These are phyloP conservation scores for Myriosclerotinia duriaeana DNA, from an alignment of 2,329 filamentous ascomycete genomes.

Conservation along the genomic window DNA sequence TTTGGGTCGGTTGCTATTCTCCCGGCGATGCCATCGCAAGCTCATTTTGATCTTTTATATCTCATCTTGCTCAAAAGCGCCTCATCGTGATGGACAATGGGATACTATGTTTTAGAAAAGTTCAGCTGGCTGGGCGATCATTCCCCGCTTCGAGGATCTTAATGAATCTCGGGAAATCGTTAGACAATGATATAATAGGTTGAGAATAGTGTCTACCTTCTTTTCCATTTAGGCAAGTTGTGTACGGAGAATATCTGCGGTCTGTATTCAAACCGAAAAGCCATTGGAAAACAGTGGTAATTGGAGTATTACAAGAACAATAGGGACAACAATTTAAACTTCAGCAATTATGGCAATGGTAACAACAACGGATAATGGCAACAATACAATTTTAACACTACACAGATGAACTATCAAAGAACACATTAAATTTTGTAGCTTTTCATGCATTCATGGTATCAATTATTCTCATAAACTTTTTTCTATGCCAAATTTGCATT, in stretches of 20 bases:
- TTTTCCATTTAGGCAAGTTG: neutral
- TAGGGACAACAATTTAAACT: neutral
- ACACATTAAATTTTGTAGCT: neutral
- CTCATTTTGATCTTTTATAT: neutral
- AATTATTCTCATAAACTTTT: slow-evolving; percentile 7
- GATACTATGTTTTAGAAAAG: neutral
- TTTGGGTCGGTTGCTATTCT: neutral
- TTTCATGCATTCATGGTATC: slow-evolving; percentile 9
- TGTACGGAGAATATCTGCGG: neutral
- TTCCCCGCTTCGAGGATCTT: neutral
- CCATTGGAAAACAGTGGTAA: neutral
- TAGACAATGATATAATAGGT: too few species aligned
- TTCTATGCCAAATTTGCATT: neutral
- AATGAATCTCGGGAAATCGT: neutral
- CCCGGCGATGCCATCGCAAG: too few species aligned
- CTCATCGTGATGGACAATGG: neutral
- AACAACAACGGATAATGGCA: neutral
- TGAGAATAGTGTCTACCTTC: neutral
- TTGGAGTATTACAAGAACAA: neutral
- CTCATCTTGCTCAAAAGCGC: neutral
- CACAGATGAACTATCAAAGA: neutral
- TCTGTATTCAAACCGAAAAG: neutral
- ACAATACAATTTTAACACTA: neutral
- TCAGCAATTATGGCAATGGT: neutral
- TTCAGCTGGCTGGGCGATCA: neutral